Base-by-base conservation (phyloP, 2,329 filamentous ascomycete species). In the Graphiopsis chlorocephala region DNA sequence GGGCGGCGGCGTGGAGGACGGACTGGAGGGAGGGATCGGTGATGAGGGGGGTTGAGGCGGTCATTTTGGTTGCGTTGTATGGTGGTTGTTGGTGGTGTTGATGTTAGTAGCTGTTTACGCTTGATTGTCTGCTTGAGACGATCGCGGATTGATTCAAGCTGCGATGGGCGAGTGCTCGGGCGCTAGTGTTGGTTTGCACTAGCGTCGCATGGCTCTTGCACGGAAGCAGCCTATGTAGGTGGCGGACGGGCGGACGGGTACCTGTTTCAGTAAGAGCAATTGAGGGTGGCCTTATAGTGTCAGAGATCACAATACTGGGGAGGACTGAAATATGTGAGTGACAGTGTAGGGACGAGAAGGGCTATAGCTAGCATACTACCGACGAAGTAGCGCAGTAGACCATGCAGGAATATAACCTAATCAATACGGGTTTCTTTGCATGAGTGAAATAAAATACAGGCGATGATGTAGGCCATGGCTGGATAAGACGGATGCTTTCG, bases 1-100 rank as follows among this genome's bases (percentile, higher is more conserved):
- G 85, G 64, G 85, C 84, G n/a, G 91, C 93, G 64, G 88, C 88
- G 68, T 88, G 82, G 57, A 96, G 83, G 56, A 92, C 89, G 6
- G 87, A 84, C 64, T 84, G 82, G 55, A 96, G 86, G 66, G 84
- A 81, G 2, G 86, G 81, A 72, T 91, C 88, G 64, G 84, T 86
- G 67, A 92, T 85, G 68, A 70, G 63, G n/a, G 61, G 47, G 11
- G 25, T 45, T 31, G 69, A 65, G 38, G 63, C 56, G 20, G 71
- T 61, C 67, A 72, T 73, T n/a, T 45, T 64, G n/a, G 42, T 28
- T 29, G 38, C 28, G 11, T 25, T 50, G 55, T n/a, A 2, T n/a
- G n/a, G 33, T 23, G 28, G 23, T 29, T 53, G 20, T 25, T 61
- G 26, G 20, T 42, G 53, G 33, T 23, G 20, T 8, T 6, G 11